A percentile compares a stretch with the other conserved stretches of the same genome.
Conservation (phyloP, 768 basidiomycete species). For the Omphalotus guepiniiformis region DNA sequence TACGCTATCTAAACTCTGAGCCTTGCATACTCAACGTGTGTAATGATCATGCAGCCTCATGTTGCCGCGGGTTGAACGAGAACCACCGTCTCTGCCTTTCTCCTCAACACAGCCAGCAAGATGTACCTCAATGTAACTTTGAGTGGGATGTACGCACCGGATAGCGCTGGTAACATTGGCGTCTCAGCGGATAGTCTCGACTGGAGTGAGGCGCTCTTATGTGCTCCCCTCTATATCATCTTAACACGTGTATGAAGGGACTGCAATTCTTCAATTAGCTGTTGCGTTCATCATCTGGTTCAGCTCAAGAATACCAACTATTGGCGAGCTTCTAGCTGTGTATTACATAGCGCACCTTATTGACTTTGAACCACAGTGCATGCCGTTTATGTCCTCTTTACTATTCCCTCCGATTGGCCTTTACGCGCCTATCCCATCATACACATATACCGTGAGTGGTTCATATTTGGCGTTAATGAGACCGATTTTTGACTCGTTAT, state of each 20-base stretch:
- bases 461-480: background rate
- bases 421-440: background rate
- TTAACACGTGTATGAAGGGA: too few relatives aligned
- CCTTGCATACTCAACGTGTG: too few relatives aligned
- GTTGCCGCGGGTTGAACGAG: too few relatives aligned
- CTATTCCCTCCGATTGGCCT: background rate
- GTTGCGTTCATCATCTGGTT: background rate
- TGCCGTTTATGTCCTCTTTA: background rate
- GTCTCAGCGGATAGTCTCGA: background rate
- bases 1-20: too few relatives aligned
- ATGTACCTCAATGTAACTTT: too few relatives aligned
- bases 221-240: too few relatives aligned
- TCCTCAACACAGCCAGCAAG: too few relatives aligned
- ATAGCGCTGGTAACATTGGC: too few relatives aligned
- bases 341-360: background rate
- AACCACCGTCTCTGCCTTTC: too few relatives aligned
- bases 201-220: background rate
- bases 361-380: background rate
- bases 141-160: too few relatives aligned
- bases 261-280: background rate
- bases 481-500: background rate
- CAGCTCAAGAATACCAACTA: conserved; percentile 2
- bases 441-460: conserved; percentile 1
- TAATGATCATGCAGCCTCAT: too few relatives aligned
- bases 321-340: background rate